phyloP scores from a whole-genome alignment of 1,139 yeast species.

The Candida tunisiensis region DNA sequence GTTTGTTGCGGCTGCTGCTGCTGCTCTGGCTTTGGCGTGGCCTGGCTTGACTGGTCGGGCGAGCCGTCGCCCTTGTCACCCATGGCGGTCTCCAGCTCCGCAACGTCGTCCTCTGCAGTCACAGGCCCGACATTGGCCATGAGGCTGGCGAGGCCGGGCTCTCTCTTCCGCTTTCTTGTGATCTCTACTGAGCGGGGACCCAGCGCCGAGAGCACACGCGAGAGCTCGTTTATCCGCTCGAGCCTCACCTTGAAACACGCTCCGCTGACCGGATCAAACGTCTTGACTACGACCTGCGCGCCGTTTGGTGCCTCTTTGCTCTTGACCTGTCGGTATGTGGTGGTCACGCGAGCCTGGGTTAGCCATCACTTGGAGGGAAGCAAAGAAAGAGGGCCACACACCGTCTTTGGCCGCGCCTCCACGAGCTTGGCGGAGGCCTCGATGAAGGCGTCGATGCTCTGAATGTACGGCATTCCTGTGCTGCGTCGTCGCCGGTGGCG shows the following conservation, averaged over 20 bases:
- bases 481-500: background rate
- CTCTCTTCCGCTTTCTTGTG: constrained; percentile 5
- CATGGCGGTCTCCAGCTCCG: background rate
- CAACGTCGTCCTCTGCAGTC: background rate
- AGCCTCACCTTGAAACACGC: constrained; percentile 48
- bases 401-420: constrained; percentile 31
- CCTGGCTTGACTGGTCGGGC: constrained; percentile 2
- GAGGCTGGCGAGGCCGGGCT: constrained; percentile 13
- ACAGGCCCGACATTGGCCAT: constrained; percentile 14
- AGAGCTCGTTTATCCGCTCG: constrained; percentile 55
- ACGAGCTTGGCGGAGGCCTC: constrained; percentile 29
- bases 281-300: constrained; percentile 30
- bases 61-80: background rate
- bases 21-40: constrained; percentile 4
- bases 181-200: constrained; percentile 65
- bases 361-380: background rate
- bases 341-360: constrained; percentile 25
- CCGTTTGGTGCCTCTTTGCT: constrained; percentile 14
- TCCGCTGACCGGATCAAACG: constrained; percentile 58
- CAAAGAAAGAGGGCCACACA: constrained; percentile 7
- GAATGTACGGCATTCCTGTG: background rate
- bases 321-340: constrained; percentile 27
- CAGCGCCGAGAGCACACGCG: constrained; percentile 60
- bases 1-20: constrained; percentile 1
- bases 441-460: constrained; percentile 31